phyloP scores from a whole-genome alignment of 495 filamentous ascomycete species.

The Daldinia childiae region DNA sequence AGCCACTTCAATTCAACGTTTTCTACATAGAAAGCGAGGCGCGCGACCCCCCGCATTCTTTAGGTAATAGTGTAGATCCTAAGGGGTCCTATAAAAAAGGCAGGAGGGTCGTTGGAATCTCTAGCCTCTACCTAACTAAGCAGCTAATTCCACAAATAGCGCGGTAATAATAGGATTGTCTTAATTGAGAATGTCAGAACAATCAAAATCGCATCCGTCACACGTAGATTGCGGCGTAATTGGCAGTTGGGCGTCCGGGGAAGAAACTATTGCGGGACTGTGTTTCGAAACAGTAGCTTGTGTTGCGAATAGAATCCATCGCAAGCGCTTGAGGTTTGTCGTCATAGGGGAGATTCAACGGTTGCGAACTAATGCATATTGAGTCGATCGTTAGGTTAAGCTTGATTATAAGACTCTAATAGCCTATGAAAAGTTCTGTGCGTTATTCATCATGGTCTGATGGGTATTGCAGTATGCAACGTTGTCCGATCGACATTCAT shows the following conservation, averaged over 20 bases:
- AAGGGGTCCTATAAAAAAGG: background rate
- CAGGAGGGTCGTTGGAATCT: slow-evolving; percentile 6
- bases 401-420: slow-evolving; percentile 8
- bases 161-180: background rate
- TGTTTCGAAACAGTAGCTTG: slow-evolving; percentile 33
- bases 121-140: background rate
- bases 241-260: background rate
- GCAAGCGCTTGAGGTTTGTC: slow-evolving; percentile 9
- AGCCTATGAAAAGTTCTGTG: slow-evolving; percentile 19
- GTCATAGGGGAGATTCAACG: slow-evolving; percentile 18
- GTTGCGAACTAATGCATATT: background rate
- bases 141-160: slow-evolving; percentile 20
- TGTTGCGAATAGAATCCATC: slow-evolving; percentile 25
- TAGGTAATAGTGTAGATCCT: background rate
- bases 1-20: slow-evolving; percentile 3
- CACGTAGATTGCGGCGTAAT: slow-evolving; percentile 23
- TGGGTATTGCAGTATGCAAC: slow-evolving; percentile 37
- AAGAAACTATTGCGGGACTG: slow-evolving; percentile 9
- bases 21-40: background rate
- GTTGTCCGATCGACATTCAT: slow-evolving; percentile 39
- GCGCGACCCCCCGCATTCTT: background rate
- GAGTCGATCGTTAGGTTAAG: slow-evolving; percentile 7
- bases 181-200: slow-evolving; percentile 12
- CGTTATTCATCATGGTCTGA: slow-evolving; percentile 33
- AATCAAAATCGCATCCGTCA: slow-evolving; percentile 12